Evolutionary conservation across 164 flowering plant genomes (phyloP), one percentile per base, ranked within the genome.

Genomic region (Magnolia officinalis): DNA sequence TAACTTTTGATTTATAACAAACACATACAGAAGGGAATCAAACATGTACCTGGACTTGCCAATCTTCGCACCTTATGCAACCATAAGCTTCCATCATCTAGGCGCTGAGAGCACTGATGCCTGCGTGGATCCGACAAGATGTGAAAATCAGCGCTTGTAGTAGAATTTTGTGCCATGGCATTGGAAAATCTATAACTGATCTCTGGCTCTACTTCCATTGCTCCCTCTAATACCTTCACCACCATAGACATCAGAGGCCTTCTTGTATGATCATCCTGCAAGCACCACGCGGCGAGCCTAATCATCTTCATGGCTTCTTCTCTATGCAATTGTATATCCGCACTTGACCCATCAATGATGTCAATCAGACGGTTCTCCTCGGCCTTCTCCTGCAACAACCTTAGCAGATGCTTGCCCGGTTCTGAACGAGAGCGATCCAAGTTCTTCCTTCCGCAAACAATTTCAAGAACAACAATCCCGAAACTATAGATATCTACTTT

Each of bases 401-500:
- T 50, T 0, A 70, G 58, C n/a, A 70, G 24, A 70, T 49, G 58
- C 3, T 18, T 0, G 21, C 50, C n/a, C 7, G n/a, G 18, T 70
- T 70, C 72, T 18, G 72, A 55, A 8, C n/a, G 24, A 70, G 72
- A 70, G 31, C n/a, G 0, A 70, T 80, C 82, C 26, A 80, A 59
- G 19, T 76, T 76, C 50, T 29, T 76, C 13, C 80, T 66, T 49
- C 82, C 82, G 72, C 82, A 75, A 4, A 79, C 67, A 20, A 82
- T 64, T 50, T 82, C 83, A 20, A 80, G 6, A 50, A 75, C 18
- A 26, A 82, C 75, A 49, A 74, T 8, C 0, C 80, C 82, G 49
- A 77, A 80, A 68, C 83, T 83, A 59, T 77, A 73, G 9, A 82
- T 72, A n/a, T 76, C 79, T 37, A 29, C 82, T 65, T 75, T 80